These are phyloP conservation scores for Trichoderma polysporum DNA, from an alignment of 2,329 filamentous ascomycete species.

Conservation along the genomic window DNA sequence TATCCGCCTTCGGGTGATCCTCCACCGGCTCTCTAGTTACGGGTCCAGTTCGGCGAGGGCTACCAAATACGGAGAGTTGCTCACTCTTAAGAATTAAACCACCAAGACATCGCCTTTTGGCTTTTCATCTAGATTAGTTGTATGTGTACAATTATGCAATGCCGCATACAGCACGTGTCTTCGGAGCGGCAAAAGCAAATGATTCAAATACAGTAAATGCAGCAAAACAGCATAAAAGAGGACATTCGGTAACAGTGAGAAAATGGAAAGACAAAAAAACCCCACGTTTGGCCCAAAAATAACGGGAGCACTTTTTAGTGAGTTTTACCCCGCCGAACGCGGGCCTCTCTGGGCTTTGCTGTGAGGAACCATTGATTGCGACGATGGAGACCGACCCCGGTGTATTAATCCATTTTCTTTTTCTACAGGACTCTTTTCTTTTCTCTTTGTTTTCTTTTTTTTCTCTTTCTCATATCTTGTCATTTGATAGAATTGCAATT, in stretches of 20 bases:
- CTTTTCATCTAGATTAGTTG: too few species aligned
- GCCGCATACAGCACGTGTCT: too few species aligned
- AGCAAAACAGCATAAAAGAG: not conserved
- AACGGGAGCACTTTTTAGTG: not conserved
- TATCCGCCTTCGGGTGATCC: not conserved
- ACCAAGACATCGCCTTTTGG: not conserved
- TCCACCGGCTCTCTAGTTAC: not conserved
- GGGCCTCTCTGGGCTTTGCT: not conserved
- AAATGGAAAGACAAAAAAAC: not conserved
- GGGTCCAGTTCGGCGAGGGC: not conserved
- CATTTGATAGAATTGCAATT: not conserved
- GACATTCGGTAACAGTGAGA: not conserved
- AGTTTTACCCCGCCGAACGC: constrained; percentile 19
- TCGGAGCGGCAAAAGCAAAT: not conserved
- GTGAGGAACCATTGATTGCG: not conserved
- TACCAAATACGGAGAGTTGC: not conserved
- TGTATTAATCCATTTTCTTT: not conserved
- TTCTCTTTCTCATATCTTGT: not conserved
- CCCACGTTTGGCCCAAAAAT: not conserved
- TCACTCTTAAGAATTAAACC: not conserved
- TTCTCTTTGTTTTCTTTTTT: not conserved
- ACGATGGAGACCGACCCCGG: not conserved
- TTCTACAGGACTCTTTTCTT: not conserved
- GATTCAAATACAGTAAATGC: not conserved
- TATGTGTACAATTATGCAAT: too few species aligned